phyloP scores from a whole-genome alignment of 2,329 filamentous ascomycete genomes.

The Epichloe aotearoae region DNA sequence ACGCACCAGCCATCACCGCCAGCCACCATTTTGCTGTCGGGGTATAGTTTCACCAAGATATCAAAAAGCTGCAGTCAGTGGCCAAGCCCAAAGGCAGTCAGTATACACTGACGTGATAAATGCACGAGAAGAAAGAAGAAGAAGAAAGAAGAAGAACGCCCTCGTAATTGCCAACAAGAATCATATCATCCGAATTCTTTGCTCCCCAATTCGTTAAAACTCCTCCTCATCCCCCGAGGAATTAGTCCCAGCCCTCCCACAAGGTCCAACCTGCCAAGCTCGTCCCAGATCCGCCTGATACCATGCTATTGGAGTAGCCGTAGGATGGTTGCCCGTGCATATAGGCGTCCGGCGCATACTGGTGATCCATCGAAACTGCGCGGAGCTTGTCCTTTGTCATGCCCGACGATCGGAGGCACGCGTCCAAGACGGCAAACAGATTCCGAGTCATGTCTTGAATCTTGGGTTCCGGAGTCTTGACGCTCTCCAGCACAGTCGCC shows the following conservation, averaged over 20 bases:
- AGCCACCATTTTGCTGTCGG: not conserved
- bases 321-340: constrained; percentile 15
- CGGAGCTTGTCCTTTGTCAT: constrained; percentile 23
- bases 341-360: constrained; percentile 1
- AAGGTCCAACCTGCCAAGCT: constrained; percentile 24
- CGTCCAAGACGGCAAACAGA: constrained; percentile 29
- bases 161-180: too few species aligned
- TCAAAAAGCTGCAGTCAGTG: not conserved
- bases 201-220: too few species aligned
- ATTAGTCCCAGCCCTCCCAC: constrained; percentile 27
- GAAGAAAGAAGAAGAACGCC: not conserved
- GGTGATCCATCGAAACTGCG: not conserved
- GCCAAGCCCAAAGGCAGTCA: not conserved
- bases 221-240: not conserved
- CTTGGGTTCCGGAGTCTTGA: constrained; percentile 27
- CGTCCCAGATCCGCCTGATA: constrained; percentile 13
- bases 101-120: not conserved
- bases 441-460: constrained; percentile 28
- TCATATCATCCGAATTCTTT: too few species aligned
- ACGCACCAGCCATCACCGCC: not conserved
- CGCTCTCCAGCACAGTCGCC: constrained; percentile 33
- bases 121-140: not conserved
- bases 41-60: not conserved
- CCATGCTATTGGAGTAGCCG: constrained; percentile 17
- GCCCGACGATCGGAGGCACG: constrained; percentile 30